Base-by-base conservation (phyloP, 768 basidiomycete species). In the Melanogaster broomeanus region DNA sequence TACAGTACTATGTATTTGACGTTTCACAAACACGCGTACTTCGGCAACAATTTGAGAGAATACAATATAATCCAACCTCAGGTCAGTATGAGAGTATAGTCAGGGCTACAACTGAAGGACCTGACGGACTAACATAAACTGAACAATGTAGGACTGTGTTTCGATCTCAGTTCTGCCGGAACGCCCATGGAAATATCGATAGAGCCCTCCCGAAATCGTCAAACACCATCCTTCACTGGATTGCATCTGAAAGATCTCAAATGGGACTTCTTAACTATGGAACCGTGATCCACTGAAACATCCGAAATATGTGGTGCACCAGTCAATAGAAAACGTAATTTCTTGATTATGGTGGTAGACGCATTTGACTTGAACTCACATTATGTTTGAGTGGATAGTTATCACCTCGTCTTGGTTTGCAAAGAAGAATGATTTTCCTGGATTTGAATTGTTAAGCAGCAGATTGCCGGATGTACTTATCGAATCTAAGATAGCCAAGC, bases 191-290 rank as follows among this genome's bases (percentile, higher is more conserved):
- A 60, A 25, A 66, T 5, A 12, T 63, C 62, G 28, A 63, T n/a
- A 13, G 57, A 61, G 18, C 45, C 48, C 13, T 52, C 48, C 34
- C 59, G 52, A 30, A 57, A 13, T 13, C 15, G 49, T 54, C 59
- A 58, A 53, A 37, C 45, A 22, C 53, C 56, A 15, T 65, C 64
- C 3, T 59, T 62, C 27, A 47, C 21, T 12, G 65, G 55, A 30
- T 66, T 66, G 16, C 66, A 60, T 42, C 44, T 52, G 41, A 65
- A 67, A n/a, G 59, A 52, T 27, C 66, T 56, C 11, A 66, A 13
- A 39, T 62, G 67, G 21, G 38, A 47, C 22, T 57, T 68, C 21
- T 22, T 27, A 16, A 52, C 31, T 28, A 21, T 55, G 49, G 27
- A 60, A 62, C 39, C 50, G 54, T 10, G 61, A 55, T 15, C 51